These are phyloP conservation scores for Albophoma yamanashiensis DNA, from an alignment of 2,329 filamentous ascomycete species.

Conservation along the genomic window DNA sequence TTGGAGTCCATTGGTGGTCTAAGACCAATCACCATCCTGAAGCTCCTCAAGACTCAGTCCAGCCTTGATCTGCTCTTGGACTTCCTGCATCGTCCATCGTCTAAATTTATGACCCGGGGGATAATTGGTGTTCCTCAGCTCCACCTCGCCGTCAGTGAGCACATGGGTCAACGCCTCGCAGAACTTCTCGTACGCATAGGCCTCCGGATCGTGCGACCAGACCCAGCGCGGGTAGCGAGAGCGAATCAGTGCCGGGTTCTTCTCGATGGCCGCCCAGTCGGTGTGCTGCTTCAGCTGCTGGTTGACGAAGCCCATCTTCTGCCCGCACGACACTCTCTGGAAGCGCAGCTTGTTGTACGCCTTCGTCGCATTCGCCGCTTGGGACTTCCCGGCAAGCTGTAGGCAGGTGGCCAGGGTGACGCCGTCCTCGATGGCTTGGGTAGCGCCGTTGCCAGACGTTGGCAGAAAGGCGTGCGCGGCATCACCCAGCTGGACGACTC, in stretches of 20 bases:
- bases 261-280: neutral
- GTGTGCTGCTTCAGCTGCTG: neutral
- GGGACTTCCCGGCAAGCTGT: slow-evolving; percentile 1
- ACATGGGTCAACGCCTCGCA: neutral
- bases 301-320: slow-evolving; percentile 5
- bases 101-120: too few species aligned
- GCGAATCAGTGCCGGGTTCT: slow-evolving; percentile 1
- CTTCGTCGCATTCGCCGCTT: neutral
- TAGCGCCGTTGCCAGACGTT: slow-evolving; percentile 9
- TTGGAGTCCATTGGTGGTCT: too few species aligned
- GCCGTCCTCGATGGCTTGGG: slow-evolving; percentile 10
- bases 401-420: neutral
- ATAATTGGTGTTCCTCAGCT: too few species aligned
- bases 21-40: too few species aligned
- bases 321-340: slow-evolving; percentile 1
- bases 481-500: slow-evolving; percentile 11
- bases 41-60: too few species aligned
- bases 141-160: too few species aligned
- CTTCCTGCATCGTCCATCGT: too few species aligned
- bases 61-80: too few species aligned
- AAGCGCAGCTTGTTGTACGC: slow-evolving; percentile 4
- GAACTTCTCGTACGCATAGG: slow-evolving; percentile 4
- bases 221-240: slow-evolving; percentile 1
- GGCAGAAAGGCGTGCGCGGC: slow-evolving; percentile 10
- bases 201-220: slow-evolving; percentile 3